These are phyloP conservation scores for Singerocomus rubriflavus DNA, from an alignment of 1,284 basidiomycete species.

Conservation along the genomic window DNA sequence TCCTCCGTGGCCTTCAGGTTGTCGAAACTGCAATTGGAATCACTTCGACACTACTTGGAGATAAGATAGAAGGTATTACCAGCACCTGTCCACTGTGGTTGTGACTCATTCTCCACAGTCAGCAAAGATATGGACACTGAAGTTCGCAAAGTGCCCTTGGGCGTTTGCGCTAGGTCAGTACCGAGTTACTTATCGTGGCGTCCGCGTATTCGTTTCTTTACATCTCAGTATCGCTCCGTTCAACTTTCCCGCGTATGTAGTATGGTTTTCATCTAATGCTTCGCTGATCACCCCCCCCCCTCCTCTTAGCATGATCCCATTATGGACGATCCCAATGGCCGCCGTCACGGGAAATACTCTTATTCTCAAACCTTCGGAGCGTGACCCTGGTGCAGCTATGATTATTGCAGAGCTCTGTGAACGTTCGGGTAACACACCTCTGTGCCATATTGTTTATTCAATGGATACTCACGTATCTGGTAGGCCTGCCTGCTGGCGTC, in stretches of 20 bases:
- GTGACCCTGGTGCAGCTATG: constrained; percentile 96
- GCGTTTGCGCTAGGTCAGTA: constrained; percentile 69
- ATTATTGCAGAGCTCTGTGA: constrained; percentile 95
- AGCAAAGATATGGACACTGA: constrained; percentile 98
- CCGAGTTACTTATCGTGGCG: neutral
- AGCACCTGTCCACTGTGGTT: neutral
- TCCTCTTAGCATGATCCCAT: constrained; percentile 86
- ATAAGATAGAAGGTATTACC: constrained; percentile 81
- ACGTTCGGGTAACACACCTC: constrained; percentile 60
- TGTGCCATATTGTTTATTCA: neutral
- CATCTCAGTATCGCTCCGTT: constrained; percentile 80
- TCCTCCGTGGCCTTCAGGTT: constrained; percentile 92
- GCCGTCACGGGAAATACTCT: constrained; percentile 92
- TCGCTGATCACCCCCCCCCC: constrained; percentile 16
- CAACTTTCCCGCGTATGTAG: constrained; percentile 84
- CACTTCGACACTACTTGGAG: constrained; percentile 82
- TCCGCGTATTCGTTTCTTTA: constrained; percentile 5
- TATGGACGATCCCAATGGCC: constrained; percentile 93
- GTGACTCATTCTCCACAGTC: constrained; percentile 44
- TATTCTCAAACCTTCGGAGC: constrained; percentile 93
- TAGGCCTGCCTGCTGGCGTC: constrained; percentile 74
- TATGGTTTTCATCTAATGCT: neutral
- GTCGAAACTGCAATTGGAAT: constrained; percentile 87
- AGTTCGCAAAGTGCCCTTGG: constrained; percentile 73
- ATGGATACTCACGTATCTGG: constrained; percentile 20